phyloP scores from a whole-genome alignment of 176 grass and related monocot species.

The Puya raimondii region DNA sequence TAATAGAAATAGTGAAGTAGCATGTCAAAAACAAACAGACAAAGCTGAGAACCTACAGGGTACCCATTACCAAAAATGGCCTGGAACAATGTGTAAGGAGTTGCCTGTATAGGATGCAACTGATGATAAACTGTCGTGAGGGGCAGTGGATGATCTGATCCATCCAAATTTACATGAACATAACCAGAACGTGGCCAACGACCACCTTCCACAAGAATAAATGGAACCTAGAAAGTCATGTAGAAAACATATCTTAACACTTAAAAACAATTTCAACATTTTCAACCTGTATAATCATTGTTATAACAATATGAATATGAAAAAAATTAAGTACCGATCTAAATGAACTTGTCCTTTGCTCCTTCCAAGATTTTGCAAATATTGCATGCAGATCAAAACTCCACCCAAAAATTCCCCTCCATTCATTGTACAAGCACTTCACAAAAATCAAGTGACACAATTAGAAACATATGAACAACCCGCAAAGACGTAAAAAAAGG shows the following conservation, averaged over 20 bases:
- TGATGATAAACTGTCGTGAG: slow-evolving; percentile 83
- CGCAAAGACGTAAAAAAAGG: slow-evolving; percentile 6
- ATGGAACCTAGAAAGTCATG: slow-evolving; percentile 44
- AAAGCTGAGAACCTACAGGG: slow-evolving; percentile 47
- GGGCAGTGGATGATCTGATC: slow-evolving; percentile 54
- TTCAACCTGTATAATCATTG: not conserved
- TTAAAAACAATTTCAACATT: not conserved
- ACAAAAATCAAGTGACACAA: slow-evolving; percentile 26
- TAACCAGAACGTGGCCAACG: slow-evolving; percentile 19
- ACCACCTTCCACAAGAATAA: slow-evolving; percentile 53
- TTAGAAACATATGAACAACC: slow-evolving; percentile 13
- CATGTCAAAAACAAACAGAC: not conserved
- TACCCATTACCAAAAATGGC: slow-evolving; percentile 77
- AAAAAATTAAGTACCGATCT: slow-evolving; percentile 37
- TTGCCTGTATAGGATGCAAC: slow-evolving; percentile 58
- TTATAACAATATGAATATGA: slow-evolving; percentile 20
- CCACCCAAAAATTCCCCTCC: slow-evolving; percentile 89
- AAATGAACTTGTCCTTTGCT: slow-evolving; percentile 50
- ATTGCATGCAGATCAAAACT: slow-evolving; percentile 85
- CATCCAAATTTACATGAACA: slow-evolving; percentile 62
- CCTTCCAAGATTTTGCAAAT: slow-evolving; percentile 70
- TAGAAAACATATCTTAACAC: slow-evolving; percentile 17
- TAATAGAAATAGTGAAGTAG: not conserved
- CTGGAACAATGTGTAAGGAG: slow-evolving; percentile 81
- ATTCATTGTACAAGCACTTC: slow-evolving; percentile 85